Conservation (phyloP, 2,329 filamentous ascomycete species). For the Fusarium ramigenum region DNA sequence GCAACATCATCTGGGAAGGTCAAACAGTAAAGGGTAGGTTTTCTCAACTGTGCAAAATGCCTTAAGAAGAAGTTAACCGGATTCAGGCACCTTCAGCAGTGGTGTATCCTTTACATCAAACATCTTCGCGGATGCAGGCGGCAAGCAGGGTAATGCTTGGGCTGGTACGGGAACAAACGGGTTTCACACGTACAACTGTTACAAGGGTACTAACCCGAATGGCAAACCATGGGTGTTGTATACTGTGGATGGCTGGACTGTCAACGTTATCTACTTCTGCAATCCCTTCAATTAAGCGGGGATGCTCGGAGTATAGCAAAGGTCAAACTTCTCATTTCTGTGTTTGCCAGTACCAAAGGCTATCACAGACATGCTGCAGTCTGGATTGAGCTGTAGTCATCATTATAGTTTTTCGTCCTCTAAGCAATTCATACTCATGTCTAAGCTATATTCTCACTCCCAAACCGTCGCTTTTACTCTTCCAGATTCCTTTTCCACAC, state of each 20-base stretch:
- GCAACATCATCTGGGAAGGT: background rate
- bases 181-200: background rate
- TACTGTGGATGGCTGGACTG: constrained; percentile 3
- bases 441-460: background rate
- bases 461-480: background rate
- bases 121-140: background rate
- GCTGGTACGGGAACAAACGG: background rate
- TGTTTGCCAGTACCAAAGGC: background rate
- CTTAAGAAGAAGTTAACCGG: background rate
- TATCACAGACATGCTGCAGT: background rate
- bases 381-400: background rate
- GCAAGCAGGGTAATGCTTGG: background rate
- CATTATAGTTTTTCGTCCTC: background rate
- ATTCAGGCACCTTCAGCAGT: background rate
- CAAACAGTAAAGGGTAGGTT: background rate
- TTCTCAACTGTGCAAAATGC: fast-evolving
- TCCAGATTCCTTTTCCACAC: background rate
- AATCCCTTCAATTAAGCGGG: background rate
- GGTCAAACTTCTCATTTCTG: background rate
- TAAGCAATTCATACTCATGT: background rate
- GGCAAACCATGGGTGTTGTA: background rate
- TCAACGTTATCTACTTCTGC: background rate
- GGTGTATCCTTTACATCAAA: constrained; percentile 4
- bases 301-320: background rate
- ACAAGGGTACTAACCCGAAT: background rate